Evolutionary conservation across 2,329 filamentous ascomycete species (phyloP).

Genomic region (Xylariaceae sp.): DNA sequence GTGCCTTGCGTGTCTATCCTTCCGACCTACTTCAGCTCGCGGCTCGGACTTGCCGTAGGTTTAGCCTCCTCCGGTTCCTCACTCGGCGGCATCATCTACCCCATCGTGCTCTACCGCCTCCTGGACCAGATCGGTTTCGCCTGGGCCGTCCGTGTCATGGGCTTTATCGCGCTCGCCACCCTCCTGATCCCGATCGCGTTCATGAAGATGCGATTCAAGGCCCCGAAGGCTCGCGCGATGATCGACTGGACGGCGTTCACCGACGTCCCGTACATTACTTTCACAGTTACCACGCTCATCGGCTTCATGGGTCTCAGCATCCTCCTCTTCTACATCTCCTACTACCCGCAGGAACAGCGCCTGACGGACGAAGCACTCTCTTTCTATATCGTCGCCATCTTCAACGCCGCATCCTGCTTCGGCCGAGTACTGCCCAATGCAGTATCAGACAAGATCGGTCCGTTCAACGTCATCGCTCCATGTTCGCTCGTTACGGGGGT

Average conservation of each 20-base stretch:
- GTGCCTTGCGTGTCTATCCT: slow-evolving; percentile 35
- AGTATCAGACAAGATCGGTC: slow-evolving; percentile 41
- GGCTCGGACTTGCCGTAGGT: slow-evolving; percentile 28
- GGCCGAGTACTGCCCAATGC: slow-evolving; percentile 42
- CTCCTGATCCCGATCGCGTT: slow-evolving; percentile 35
- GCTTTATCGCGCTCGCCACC: slow-evolving; percentile 24
- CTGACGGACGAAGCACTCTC: slow-evolving; percentile 25
- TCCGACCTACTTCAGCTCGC: slow-evolving; percentile 31
- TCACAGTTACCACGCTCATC: slow-evolving; percentile 30
- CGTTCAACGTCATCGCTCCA: slow-evolving; percentile 41
- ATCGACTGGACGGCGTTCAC: slow-evolving; percentile 46
- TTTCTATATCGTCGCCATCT: slow-evolving; percentile 44
- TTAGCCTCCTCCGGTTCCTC: slow-evolving; percentile 26
- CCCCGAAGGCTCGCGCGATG: slow-evolving; percentile 41
- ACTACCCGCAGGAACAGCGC: slow-evolving; percentile 29
- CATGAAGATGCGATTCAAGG: slow-evolving; percentile 42
- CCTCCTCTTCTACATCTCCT: slow-evolving; percentile 47
- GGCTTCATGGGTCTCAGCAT: slow-evolving; percentile 49
- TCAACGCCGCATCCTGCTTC: slow-evolving; percentile 44
- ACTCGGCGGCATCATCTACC: slow-evolving; percentile 33
- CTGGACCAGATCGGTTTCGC: slow-evolving; percentile 18
- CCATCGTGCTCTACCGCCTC: slow-evolving; percentile 22
- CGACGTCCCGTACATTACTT: slow-evolving; percentile 42
- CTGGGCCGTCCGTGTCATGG: slow-evolving; percentile 25
- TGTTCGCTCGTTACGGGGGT: slow-evolving; percentile 38